Evolutionary conservation across 257 asterid species (phyloP).

Genomic region (Vinca minor): DNA sequence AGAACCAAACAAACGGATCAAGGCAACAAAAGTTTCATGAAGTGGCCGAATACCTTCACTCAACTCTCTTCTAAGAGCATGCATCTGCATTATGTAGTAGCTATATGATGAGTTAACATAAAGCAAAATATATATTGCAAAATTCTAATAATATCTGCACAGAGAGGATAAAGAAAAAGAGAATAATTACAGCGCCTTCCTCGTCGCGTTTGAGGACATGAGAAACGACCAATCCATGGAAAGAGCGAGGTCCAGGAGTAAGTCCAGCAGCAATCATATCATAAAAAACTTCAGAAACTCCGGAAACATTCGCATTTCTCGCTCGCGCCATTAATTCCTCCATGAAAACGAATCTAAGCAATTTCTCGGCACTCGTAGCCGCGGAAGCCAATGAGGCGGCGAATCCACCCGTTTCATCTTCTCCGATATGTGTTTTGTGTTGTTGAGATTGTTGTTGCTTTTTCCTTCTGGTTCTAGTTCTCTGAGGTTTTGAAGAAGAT

Average conservation of each 20-base stretch:
- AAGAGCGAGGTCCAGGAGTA: conserved; percentile 88
- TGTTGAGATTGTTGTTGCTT: conserved; percentile 40
- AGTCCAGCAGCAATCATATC: conserved; percentile 99
- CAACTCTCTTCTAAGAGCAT: conserved; percentile 87
- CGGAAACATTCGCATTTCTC: conserved; percentile 50
- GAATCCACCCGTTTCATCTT: conserved; percentile 35
- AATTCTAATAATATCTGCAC: background rate
- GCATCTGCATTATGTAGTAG: conserved; percentile 63
- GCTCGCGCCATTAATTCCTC: conserved; percentile 87
- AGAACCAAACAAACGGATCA: conserved; percentile 82
- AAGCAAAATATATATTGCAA: background rate
- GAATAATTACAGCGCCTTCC: conserved; percentile 68
- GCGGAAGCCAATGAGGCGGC: conserved; percentile 24
- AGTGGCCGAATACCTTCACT: conserved; percentile 95
- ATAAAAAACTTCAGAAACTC: conserved; percentile 81
- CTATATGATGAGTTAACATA: background rate
- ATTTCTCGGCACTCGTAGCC: conserved; percentile 81
- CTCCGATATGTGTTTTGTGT: conserved; percentile 33
- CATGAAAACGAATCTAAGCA: conserved; percentile 80
- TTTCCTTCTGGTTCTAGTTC: conserved; percentile 58
- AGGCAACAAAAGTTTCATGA: conserved; percentile 86
- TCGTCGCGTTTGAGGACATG: conserved; percentile 67
- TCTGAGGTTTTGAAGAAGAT: conserved; percentile 42
- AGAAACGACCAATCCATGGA: conserved; percentile 81
- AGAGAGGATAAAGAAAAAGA: background rate